Evolutionary conservation across 257 asterid species (phyloP).

Genomic region (Hygrophila difformis): DNA sequence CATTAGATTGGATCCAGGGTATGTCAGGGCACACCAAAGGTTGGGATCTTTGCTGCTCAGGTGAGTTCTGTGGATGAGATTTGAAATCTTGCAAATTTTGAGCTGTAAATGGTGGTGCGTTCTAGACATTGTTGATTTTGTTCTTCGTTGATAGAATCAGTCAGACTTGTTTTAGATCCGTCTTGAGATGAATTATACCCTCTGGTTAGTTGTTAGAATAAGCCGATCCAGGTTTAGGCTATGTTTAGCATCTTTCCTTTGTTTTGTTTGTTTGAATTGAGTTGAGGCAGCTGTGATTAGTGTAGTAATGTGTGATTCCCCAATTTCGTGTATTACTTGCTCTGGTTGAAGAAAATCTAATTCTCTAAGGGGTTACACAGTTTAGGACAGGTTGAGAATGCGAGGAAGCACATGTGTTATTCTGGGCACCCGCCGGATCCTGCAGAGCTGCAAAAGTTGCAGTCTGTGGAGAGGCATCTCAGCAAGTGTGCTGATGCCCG

Average conservation of each 20-base stretch:
- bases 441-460: conserved; percentile 52
- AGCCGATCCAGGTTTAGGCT: no score
- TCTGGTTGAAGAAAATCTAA: conserved; percentile 22
- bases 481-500: conserved; percentile 56
- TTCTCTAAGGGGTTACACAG: conserved; percentile 37
- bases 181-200: no score
- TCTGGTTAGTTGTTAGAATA: no score
- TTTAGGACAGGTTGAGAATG: conserved; percentile 71
- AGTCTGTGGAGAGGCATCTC: conserved; percentile 51
- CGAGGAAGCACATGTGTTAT: conserved; percentile 47
- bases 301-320: no score
- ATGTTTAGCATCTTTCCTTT: no score
- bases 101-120: no score
- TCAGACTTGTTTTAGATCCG: no score
- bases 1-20: conserved; percentile 70
- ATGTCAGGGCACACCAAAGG: conserved; percentile 75
- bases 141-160: not conserved
- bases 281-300: no score
- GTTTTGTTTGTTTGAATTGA: no score
- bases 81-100: conserved; percentile 6
- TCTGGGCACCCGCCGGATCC: conserved; percentile 44
- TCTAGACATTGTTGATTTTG: not conserved
- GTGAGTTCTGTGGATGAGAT: conserved; percentile 34
- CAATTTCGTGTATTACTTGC: no score
- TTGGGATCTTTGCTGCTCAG: conserved; percentile 78